Percentiles rank a stretch among this genome's conserved stretches.
phyloP scores from a whole-genome alignment of 2,329 filamentous ascomycete genomes.

The Aspergillus fructus region DNA sequence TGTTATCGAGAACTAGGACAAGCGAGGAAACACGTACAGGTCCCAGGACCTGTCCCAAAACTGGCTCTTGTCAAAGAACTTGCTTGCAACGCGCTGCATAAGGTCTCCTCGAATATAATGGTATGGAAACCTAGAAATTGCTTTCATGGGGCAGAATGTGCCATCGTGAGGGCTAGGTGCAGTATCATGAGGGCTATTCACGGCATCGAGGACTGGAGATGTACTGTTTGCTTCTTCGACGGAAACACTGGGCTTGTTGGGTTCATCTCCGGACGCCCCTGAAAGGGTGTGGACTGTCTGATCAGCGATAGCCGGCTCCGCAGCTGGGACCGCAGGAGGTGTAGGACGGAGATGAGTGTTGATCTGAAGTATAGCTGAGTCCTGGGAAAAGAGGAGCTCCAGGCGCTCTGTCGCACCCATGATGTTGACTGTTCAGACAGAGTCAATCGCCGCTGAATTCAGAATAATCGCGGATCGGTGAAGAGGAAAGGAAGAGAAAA shows the following conservation, averaged over 20 bases:
- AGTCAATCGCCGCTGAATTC: neutral
- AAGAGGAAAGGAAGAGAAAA: neutral
- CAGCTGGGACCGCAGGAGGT: neutral
- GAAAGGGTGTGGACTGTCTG: neutral
- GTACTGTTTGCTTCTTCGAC: neutral
- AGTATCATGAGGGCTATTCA: conserved; percentile 10
- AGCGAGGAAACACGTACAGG: conserved; percentile 58
- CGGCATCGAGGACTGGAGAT: neutral
- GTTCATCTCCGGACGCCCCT: neutral
- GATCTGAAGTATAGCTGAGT: conserved; percentile 24
- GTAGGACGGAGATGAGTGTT: conserved; percentile 19
- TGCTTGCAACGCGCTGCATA: conserved; percentile 33
- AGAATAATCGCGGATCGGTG: neutral
- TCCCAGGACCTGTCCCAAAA: conserved; percentile 67
- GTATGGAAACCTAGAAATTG: conserved; percentile 45
- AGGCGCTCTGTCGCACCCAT: conserved; percentile 30
- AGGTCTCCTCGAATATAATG: conserved; percentile 37
- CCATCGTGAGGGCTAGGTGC: conserved; percentile 15
- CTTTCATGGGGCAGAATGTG: conserved; percentile 41
- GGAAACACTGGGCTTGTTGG: neutral
- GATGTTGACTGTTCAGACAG: neutral
- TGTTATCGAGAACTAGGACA: neutral
- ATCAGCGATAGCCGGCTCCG: neutral
- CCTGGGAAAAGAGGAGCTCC: conserved; percentile 28
- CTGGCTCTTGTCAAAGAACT: conserved; percentile 43